Percentiles rank a stretch among this genome's conserved stretches.
Evolutionary conservation across 2,329 filamentous ascomycete genomes (phyloP).

Genomic region (Hypoxylon sp.): DNA sequence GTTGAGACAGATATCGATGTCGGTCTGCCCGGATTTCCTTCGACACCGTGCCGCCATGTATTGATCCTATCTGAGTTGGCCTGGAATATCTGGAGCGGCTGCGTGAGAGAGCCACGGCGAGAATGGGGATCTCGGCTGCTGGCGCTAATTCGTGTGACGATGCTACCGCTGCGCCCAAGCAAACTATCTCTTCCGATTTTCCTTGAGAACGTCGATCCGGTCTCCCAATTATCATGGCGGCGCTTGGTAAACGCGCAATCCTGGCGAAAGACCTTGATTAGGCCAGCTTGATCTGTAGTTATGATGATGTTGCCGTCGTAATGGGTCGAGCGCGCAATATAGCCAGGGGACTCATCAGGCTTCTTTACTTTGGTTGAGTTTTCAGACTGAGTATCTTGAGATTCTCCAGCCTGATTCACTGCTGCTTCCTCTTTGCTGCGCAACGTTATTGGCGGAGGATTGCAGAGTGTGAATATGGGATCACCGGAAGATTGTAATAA

Average conservation of each 20-base stretch:
- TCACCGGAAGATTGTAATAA: slow-evolving; percentile 86
- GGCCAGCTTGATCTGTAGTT: slow-evolving; percentile 88
- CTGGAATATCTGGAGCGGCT: slow-evolving; percentile 55
- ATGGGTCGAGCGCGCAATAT: slow-evolving; percentile 82
- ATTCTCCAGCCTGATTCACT: slow-evolving; percentile 59
- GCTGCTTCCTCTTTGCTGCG: slow-evolving; percentile 78
- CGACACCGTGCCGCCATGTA: slow-evolving; percentile 83
- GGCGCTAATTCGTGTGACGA: slow-evolving; percentile 67
- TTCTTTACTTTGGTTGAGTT: slow-evolving; percentile 55
- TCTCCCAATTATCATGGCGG: slow-evolving; percentile 82
- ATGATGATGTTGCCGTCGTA: slow-evolving; percentile 89
- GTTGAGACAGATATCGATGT: slow-evolving; percentile 57
- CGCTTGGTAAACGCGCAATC: slow-evolving; percentile 91
- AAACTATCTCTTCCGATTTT: slow-evolving; percentile 74
- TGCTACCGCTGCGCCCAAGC: slow-evolving; percentile 69
- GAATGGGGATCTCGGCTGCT: slow-evolving; percentile 62
- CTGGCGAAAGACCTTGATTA: slow-evolving; percentile 95
- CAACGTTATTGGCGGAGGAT: slow-evolving; percentile 89
- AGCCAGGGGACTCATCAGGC: slow-evolving; percentile 80
- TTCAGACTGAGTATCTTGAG: slow-evolving; percentile 53
- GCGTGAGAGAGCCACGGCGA: slow-evolving; percentile 67
- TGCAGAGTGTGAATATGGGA: slow-evolving; percentile 96
- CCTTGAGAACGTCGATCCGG: slow-evolving; percentile 80
- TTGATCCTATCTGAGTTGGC: slow-evolving; percentile 81
- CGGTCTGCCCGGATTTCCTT: slow-evolving; percentile 54